Evolutionary conservation across 1,284 basidiomycete species (phyloP).

Genomic region (Tilletiopsis washingtonensis): DNA sequence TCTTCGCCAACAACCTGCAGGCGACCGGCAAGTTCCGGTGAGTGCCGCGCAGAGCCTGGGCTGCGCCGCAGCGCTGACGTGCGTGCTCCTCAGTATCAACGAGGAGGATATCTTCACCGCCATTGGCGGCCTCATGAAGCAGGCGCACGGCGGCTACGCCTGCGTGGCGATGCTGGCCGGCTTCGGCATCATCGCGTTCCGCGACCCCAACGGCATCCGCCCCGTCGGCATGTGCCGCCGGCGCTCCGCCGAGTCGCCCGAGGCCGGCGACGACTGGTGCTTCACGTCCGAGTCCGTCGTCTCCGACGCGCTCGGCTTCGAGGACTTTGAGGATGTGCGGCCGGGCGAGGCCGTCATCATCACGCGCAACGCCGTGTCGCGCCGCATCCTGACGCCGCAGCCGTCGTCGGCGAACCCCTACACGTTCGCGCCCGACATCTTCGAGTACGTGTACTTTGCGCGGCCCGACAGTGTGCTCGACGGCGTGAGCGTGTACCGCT

Average conservation of each 20-base stretch:
- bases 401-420: slow-evolving; percentile 18
- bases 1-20: slow-evolving; percentile 95
- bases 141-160: slow-evolving; percentile 87
- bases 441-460: slow-evolving; percentile 98
- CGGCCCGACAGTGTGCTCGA: slow-evolving; percentile 96
- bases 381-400: slow-evolving; percentile 30
- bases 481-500: slow-evolving; percentile 92
- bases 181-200: slow-evolving; percentile 95
- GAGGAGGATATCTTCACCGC: slow-evolving; percentile 99
- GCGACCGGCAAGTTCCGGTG: slow-evolving; percentile 98
- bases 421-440: slow-evolving; percentile 72
- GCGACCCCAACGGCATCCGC: slow-evolving; percentile 97
- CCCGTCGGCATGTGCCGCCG: slow-evolving; percentile 56
- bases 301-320: slow-evolving; percentile 83
- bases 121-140: slow-evolving; percentile 76
- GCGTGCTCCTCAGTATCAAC: slow-evolving; percentile 76
- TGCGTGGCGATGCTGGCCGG: slow-evolving; percentile 97
- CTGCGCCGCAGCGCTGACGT: not conserved
- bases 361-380: slow-evolving; percentile 52
- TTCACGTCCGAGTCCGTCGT: slow-evolving; percentile 95
- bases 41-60: no score
- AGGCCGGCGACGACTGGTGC: slow-evolving; percentile 62
- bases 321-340: slow-evolving; percentile 84
- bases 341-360: slow-evolving; percentile 94
- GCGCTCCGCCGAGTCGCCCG: slow-evolving; percentile 8